These are phyloP conservation scores for Myochromella boudieri DNA, from an alignment of 768 basidiomycete genomes.

Conservation along the genomic window DNA sequence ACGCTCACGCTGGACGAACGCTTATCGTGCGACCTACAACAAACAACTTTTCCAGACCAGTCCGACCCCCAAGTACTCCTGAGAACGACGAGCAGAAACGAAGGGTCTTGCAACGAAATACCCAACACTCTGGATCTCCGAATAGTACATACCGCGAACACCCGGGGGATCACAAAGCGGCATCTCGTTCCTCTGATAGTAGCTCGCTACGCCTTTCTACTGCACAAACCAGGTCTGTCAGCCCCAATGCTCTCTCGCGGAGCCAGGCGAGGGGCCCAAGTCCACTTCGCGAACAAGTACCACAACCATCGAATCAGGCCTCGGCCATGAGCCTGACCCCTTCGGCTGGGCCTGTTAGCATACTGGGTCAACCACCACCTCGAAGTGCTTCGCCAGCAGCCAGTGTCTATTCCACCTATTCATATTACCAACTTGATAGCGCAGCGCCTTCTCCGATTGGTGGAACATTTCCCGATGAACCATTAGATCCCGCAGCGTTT, in stretches of 20 bases:
- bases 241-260: neutral
- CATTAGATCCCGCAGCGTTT: slow-evolving; percentile 16
- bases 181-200: neutral
- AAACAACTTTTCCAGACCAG: slow-evolving; percentile 66
- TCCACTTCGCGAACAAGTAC: slow-evolving; percentile 2
- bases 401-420: slow-evolving; percentile 62
- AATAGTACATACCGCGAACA: slow-evolving; percentile 7
- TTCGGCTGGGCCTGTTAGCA: slow-evolving; percentile 20
- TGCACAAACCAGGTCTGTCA: slow-evolving; percentile 2
- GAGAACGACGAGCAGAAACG: slow-evolving; percentile 45
- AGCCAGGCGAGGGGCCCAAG: slow-evolving; percentile 11
- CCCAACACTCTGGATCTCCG: slow-evolving; percentile 36
- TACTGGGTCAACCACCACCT: slow-evolving; percentile 28
- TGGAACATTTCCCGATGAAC: slow-evolving; percentile 20
- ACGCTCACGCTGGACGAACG: slow-evolving; percentile 31
- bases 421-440: slow-evolving; percentile 61
- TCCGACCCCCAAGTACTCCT: slow-evolving; percentile 40
- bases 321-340: slow-evolving; percentile 7
- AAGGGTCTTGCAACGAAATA: slow-evolving; percentile 61
- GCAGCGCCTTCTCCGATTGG: slow-evolving; percentile 43
- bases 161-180: neutral
- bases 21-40: slow-evolving; percentile 45
- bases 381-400: slow-evolving; percentile 37
- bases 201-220: neutral
- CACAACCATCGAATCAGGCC: neutral